Percentiles rank a stretch among this genome's conserved stretches.
Evolutionary conservation across 1,284 basidiomycete genomes (phyloP).

Genomic region (Pterulicium gracile): DNA sequence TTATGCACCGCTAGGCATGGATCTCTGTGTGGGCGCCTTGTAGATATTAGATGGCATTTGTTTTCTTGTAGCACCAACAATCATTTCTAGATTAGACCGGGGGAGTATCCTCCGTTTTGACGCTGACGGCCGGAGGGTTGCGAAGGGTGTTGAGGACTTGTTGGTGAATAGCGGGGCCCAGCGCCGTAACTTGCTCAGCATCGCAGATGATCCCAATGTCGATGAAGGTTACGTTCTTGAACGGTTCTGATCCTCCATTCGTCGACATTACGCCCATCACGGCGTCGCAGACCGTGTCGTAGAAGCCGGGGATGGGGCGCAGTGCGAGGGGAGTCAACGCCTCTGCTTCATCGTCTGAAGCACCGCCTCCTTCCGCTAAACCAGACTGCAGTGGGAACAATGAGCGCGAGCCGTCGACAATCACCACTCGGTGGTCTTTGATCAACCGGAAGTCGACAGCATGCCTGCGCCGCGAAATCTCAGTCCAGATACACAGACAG

Average conservation of each 20-base stretch:
- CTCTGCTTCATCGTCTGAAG: constrained; percentile 7
- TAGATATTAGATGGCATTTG: too few species aligned
- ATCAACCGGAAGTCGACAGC: constrained; percentile 73
- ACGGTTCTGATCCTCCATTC: neutral
- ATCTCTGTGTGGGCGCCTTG: too few species aligned
- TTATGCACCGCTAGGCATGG: neutral
- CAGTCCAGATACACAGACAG: neutral
- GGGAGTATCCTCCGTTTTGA: too few species aligned
- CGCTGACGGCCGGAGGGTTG: too few species aligned
- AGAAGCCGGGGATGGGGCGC: constrained; percentile 52
- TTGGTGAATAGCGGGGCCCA: constrained; percentile 4
- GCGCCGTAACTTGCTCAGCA: neutral
- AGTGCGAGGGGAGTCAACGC: constrained; percentile 23
- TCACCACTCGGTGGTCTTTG: constrained; percentile 48
- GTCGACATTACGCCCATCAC: neutral
- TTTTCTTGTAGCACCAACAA: too few species aligned
- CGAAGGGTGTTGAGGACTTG: neutral
- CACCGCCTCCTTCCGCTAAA: constrained; percentile 4
- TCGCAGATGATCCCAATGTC: constrained; percentile 1
- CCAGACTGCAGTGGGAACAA: constrained; percentile 26
- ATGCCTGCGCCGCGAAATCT: constrained; percentile 35
- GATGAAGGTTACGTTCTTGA: neutral
- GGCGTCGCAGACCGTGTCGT: constrained; percentile 27
- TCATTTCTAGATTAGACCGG: neutral
- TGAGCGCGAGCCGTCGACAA: constrained; percentile 58